phyloP scores from a whole-genome alignment of 106 monocot species.

The Vanilla planifolia region DNA sequence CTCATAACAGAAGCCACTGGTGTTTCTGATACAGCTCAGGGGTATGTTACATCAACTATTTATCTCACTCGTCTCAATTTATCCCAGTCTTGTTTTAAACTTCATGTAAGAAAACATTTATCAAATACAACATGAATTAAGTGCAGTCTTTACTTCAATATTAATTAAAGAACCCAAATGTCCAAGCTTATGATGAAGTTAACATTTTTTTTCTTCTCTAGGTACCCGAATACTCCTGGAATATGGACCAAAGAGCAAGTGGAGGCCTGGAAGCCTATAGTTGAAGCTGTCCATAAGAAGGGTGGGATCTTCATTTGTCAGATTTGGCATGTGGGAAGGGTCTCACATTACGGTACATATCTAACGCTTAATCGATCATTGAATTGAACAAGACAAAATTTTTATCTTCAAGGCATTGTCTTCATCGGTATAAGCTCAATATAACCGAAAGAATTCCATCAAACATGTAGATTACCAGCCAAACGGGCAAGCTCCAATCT shows the following conservation, averaged over 20 bases:
- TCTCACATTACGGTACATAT: background rate
- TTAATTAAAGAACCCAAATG: too few species aligned
- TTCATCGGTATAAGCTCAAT: too few species aligned
- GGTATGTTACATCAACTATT: conserved; percentile 15
- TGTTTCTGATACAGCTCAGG: conserved; percentile 54
- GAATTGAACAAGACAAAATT: too few species aligned
- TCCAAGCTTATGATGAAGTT: too few species aligned
- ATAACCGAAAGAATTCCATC: too few species aligned
- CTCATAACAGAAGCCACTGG: conserved; percentile 34
- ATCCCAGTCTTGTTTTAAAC: too few species aligned
- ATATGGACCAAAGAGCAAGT: conserved; percentile 59
- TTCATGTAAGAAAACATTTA: too few species aligned
- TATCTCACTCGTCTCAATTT: too few species aligned
- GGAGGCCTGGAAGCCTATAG: conserved; percentile 61
- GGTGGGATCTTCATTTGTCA: conserved; percentile 22
- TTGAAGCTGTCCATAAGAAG: conserved; percentile 50
- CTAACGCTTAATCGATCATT: too few species aligned
- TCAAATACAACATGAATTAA: too few species aligned
- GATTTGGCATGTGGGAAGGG: conserved; percentile 33
- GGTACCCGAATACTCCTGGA: conserved; percentile 43
- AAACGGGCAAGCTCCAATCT: conserved; percentile 42
- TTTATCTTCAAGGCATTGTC: too few species aligned
- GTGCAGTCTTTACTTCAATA: too few species aligned
- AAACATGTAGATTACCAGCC: conserved; percentile 39
- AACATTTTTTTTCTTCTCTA: background rate